Evolutionary conservation across 1,139 yeast species (phyloP), one percentile per base, ranked within the genome.

Genomic region (Kurtzmaniella natalensis): DNA sequence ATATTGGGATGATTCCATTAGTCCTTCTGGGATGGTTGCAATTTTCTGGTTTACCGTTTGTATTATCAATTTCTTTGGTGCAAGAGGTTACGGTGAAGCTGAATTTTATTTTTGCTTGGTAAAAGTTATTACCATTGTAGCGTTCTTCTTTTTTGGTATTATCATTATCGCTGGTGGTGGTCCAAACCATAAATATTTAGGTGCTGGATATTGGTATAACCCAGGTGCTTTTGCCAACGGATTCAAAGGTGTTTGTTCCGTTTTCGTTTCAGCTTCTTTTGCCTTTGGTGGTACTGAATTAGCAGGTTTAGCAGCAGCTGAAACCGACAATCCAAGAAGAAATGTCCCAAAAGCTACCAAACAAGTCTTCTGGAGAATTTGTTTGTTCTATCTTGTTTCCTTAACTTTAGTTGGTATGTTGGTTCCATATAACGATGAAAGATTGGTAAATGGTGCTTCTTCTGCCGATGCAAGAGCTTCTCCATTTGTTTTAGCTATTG

Each of bases 401-500:
- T 48, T 59, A 35, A 52, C 58, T 11, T 43, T 59, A 33, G 57
- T 59, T 35, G 54, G 61, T 18, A 57, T 57, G 36, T 51, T 59
- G 44, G 64, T 59, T 9, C 61, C 64, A n/a, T 65, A 54, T 43
- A 47, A 51, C 39, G 61, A 61, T 28, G 39, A 43, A 3, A 48
- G 57, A 37, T 61, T 67, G 42, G 25, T 31, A 13, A 45, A 54
- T 33, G 65, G 63, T 22, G 48, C 57, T 14, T 51, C 61, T n/a
- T 53, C 64, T 26, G 64, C 56, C 16, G 69, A 64, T 43, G 70
- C 38, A 7, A 32, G 33, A 28, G 76, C 81, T 13, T 69, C 74
- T 16, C 75, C 75, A 4, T 69, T 69, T 42, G 74, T 69, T 26
- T 62, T 69, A 47, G 67, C 74, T 23, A 68, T 69, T 35, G 53